Base-by-base conservation (phyloP, 2,329 filamentous ascomycete species). In the Dactylellina cionopaga region DNA sequence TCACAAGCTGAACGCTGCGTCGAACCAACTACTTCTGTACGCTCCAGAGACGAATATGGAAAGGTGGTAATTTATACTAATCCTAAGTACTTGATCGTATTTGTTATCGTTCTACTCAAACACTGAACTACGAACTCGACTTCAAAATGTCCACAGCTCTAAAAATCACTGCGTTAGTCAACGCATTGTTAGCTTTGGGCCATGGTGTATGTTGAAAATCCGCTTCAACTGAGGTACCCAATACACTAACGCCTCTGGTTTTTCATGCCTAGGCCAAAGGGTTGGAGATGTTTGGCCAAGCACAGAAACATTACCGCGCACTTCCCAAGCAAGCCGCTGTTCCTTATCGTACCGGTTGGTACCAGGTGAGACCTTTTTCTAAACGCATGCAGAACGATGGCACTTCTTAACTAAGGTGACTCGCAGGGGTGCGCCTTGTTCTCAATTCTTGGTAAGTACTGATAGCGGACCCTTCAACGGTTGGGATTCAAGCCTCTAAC, bases 331-430 rank as follows among this genome's bases (percentile, higher is more conserved):
- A 13, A 17, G 25, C 31, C 2, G 29, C 47, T 27, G 39, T 62
- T 41, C 65, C 47, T 39, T 70, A 62, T 47, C 64, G 43, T 25
- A 69, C 44, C 3, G 54, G 64, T 15, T 69, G 54, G 64, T 69
- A 37, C 44, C 64, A 69, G 46, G 46, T 47, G 46, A 11, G 44
- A 27, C n/a, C 27, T 35, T 43, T 10, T 2, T 37, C 7, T 47
- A 39, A 19, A 6, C 33, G 1, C 39, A 44, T 44, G 44, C 17
- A 19, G n/a, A 37, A 10, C 7, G 22, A 1, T 2, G n/a, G 11
- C 4, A 27, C 17, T n/a, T n/a, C n/a, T 31, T 17, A 41, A 24
- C 15, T n/a, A n/a, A 0, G n/a, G 11, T n/a, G 2, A n/a, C 35
- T 25, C 17, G 17, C 41, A 69, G 54, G 63, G 63, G 17, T 68